Evolutionary conservation across 1,139 yeast species (phyloP).

Genomic region (Zygoascus sp.): DNA sequence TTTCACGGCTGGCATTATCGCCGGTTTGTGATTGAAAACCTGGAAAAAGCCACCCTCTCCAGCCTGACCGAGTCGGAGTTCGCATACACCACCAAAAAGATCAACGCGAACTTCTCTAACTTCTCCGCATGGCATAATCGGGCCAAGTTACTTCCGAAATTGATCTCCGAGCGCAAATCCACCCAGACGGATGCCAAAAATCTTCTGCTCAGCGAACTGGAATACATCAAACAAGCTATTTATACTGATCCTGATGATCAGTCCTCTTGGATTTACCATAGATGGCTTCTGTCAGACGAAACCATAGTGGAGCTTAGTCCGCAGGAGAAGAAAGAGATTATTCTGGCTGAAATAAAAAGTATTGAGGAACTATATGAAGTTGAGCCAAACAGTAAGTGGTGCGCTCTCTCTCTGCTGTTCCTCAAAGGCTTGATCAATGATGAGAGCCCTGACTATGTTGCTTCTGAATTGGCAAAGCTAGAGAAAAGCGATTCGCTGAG

Average conservation of each 20-base stretch:
- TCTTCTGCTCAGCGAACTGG: conserved; percentile 56
- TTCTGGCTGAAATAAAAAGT: conserved; percentile 31
- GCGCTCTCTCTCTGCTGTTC: conserved; percentile 34
- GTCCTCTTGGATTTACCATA: conserved; percentile 83
- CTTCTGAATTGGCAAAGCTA: conserved; percentile 41
- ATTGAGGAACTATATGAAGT: conserved; percentile 36
- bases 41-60: conserved; percentile 38
- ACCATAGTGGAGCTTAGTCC: conserved; percentile 31
- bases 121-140: conserved; percentile 97
- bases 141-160: conserved; percentile 57
- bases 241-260: conserved; percentile 93
- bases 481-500: conserved; percentile 66
- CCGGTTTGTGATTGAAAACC: conserved; percentile 56
- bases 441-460: conserved; percentile 12
- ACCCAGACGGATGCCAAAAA: conserved; percentile 32
- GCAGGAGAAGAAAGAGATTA: conserved; percentile 22
- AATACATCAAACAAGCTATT: conserved; percentile 73
- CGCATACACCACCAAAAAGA: conserved; percentile 70
- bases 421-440: conserved; percentile 14
- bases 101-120: conserved; percentile 80
- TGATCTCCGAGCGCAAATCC: conserved; percentile 36
- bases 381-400: conserved; percentile 40
- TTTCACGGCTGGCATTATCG: conserved; percentile 97
- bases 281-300: conserved; percentile 63
- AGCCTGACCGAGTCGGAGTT: conserved; percentile 47